These are phyloP conservation scores for Aulographum hederae DNA, from an alignment of 2,329 filamentous ascomycete genomes.

Conservation along the genomic window DNA sequence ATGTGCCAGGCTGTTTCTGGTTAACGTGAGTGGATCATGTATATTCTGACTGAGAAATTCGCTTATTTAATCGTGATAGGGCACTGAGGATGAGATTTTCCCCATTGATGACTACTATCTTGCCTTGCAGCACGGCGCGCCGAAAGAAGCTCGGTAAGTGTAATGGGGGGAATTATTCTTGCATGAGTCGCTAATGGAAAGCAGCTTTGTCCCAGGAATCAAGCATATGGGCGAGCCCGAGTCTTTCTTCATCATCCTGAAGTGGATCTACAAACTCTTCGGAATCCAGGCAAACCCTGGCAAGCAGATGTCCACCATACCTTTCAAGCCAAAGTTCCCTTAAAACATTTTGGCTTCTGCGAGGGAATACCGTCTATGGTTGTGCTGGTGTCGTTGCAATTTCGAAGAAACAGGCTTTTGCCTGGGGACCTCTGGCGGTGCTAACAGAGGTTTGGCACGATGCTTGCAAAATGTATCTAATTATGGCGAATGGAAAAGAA, in stretches of 20 bases:
- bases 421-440: no score
- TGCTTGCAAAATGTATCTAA: no score
- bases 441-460: no score
- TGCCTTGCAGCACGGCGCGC: conserved; percentile 30
- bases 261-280: conserved; percentile 30
- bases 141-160: conserved; percentile 28
- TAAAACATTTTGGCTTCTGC: no score
- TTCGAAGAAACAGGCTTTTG: no score
- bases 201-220: conserved; percentile 20
- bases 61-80: conserved; percentile 11
- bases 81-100: conserved; percentile 41
- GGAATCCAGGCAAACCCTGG: conserved; percentile 22
- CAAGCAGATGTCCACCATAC: conserved; percentile 27
- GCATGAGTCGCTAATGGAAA: neutral
- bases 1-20: conserved; percentile 32
- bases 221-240: conserved; percentile 35
- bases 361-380: no score
- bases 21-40: conserved; percentile 30
- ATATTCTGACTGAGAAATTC: no score
- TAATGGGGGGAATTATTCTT: no score
- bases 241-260: conserved; percentile 28
- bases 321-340: conserved; percentile 28
- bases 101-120: conserved; percentile 42
- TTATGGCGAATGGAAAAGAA: no score
- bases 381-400: no score